Evolutionary conservation across 129 eudicot species (phyloP), one percentile per base, ranked within the genome.

Genomic region (Smallanthus sonchifolius): DNA sequence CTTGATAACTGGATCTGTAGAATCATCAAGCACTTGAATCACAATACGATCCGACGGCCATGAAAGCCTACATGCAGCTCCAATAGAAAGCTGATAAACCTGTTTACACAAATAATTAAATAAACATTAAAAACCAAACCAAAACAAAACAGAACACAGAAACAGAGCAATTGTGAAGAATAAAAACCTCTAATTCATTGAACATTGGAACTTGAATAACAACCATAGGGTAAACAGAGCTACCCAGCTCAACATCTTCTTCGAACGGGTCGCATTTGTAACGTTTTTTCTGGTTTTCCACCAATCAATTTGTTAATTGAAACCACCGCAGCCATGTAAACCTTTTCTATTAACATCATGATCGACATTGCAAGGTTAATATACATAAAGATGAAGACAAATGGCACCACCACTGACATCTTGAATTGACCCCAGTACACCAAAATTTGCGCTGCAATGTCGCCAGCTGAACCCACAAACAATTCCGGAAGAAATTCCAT

Each of bases 11-110:
- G 66, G 80, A 82, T 86, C 91, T 14, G 91, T 86, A 14, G 91
- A 86, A 62, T 86, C 91, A 67, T 86, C 91, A 13, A 86, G 91
- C 43, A 86, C 91, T 78, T 86, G 91, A 67, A 86, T 77, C 68
- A 86, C 80, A 62, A 86, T 52, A 4, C 91, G 77, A 55, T 86
- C 87, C 14, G 85, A 74, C 7, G 91, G 87, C 91, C 91, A 86
- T 47, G 86, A 77, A 48, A 86, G 87, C 17, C 83, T 76, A 55
- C 86, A 86, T 14, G 90, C 90, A 76, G 90, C 90, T 65, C 90
- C 87, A 34, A 86, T 86, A 2, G 90, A 83, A 30, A 86, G 78
- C 49, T 86, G 83, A 70, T 86, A 86, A 6, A 86, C 83, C 90
- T 86, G 84, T 44, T 28, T 61, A 32, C 16, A 65, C 51, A 49